Base-by-base conservation (phyloP, 1,139 yeast genomes). In the Kurtzmaniella natalensis region DNA sequence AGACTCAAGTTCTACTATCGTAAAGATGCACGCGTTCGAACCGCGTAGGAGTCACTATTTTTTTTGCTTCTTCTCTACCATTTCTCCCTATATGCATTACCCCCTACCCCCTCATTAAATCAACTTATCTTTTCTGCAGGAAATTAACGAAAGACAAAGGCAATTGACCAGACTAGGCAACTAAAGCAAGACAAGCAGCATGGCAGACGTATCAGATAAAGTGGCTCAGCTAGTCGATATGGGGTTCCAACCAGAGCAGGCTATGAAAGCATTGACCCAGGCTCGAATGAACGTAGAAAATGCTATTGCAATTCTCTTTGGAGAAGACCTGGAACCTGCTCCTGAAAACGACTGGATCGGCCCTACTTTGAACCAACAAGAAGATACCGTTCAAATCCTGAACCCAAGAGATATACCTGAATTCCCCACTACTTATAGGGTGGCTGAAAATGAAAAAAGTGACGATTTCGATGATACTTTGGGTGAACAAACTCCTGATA, bases 241-340 rank as follows among this genome's bases (percentile, higher is more conserved):
- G 87, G 88, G 87, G 21, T 72, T 80, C 50, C 51, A 70, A 38
- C 59, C 55, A 5, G 72, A 64, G 18, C 63, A 64, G 39, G 71
- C 78, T 0, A 42, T 41, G 7, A 55, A 51, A 18, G 80, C 79
- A 0, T 56, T 74, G 31, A 37, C 53, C 37, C 51, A 51, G 19
- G 48, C 75, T 15, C 59, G 66, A 35, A 64, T 72, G 41, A 70
- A 78, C 44, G 61, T 77, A n/a, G 70, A 69, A 30, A 59, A 60
- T 28, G 86, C 86, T 5, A 65, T 78, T 32, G 72, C 70, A 19
- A 70, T 54, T 45, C 62, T 79, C 19, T 72, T 78, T 43, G 29
- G 29, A 3, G 72, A 67, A 25, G 76, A 64, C 19, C 31, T 9
- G 6, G 5, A 14, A 15, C 31, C 24, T 10, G 15, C 16, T 14